Evolutionary conservation across 805 yeast genomes (phyloP).

Genomic region (Kazachstania africana): DNA sequence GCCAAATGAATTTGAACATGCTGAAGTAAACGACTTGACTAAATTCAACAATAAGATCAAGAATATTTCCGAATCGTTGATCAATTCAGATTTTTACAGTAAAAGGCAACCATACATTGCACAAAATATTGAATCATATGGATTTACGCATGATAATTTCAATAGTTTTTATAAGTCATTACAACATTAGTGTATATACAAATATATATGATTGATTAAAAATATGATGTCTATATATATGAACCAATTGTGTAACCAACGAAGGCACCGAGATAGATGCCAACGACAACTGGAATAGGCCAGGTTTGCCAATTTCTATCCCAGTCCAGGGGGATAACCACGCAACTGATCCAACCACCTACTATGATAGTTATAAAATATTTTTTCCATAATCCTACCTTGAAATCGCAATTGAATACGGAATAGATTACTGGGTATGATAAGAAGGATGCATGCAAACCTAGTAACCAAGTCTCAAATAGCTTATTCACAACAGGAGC

Average conservation of each 20-base stretch:
- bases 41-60: conserved; percentile 13
- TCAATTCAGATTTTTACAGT: conserved; percentile 19
- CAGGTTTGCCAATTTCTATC: conserved; percentile 94
- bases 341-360: conserved; percentile 88
- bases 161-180: conserved; percentile 10
- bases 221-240: conserved; percentile 11
- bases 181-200: not conserved
- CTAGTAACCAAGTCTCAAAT: conserved; percentile 44
- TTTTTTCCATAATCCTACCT: conserved; percentile 32
- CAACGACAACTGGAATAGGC: conserved; percentile 81
- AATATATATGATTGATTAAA: not conserved
- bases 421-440: conserved; percentile 54
- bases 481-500: conserved; percentile 56
- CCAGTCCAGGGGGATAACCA: conserved; percentile 95
- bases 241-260: conserved; percentile 41
- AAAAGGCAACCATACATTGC: conserved; percentile 13
- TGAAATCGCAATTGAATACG: conserved; percentile 40
- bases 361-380: conserved; percentile 28
- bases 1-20: conserved; percentile 11
- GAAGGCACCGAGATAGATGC: conserved; percentile 64
- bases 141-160: conserved; percentile 15
- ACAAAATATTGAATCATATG: conserved; percentile 10
- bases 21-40: conserved; percentile 6
- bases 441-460: conserved; percentile 51
- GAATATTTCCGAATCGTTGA: conserved; percentile 22